Conservation (phyloP, 345 rosid species). For the Eutrema japonicum region DNA sequence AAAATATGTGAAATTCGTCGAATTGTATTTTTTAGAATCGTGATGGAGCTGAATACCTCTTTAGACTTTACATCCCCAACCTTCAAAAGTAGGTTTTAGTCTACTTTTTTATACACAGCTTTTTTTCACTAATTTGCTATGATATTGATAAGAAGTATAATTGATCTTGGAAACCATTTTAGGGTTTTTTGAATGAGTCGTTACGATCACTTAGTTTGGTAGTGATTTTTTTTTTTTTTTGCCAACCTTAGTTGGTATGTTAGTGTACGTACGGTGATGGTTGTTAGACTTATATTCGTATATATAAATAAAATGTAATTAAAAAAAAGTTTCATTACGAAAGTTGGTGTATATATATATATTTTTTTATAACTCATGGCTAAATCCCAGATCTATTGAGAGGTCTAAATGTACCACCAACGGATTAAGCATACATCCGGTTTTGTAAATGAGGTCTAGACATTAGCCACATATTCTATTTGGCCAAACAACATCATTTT, state of each 20-base stretch:
- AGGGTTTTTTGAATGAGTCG: background rate
- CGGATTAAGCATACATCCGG: too few relatives aligned
- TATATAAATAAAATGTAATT: slow-evolving; percentile 7
- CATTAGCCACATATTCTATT: too few relatives aligned
- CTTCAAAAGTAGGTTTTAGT: background rate
- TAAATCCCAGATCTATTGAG: too few relatives aligned
- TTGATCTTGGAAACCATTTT: background rate
- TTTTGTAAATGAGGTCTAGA: too few relatives aligned
- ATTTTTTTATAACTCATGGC: too few relatives aligned
- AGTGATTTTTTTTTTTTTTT: background rate
- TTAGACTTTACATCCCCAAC: background rate
- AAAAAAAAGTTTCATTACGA: background rate
- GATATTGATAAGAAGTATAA: background rate
- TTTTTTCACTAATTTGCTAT: background rate
- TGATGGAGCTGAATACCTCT: background rate
- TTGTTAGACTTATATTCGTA: slow-evolving; percentile 3
- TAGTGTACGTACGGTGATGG: background rate
- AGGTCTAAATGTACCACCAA: too few relatives aligned
- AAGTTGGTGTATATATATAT: slow-evolving; percentile 6
- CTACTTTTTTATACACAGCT: background rate
- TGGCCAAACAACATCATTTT: too few relatives aligned
- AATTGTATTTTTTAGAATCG: background rate
- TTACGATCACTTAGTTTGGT: slow-evolving; percentile 24
- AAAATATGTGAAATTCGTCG: background rate
- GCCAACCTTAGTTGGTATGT: slow-evolving; percentile 15